These are phyloP conservation scores for Monosporascus cannonballus DNA, from an alignment of 2,329 filamentous ascomycete genomes.

Conservation along the genomic window DNA sequence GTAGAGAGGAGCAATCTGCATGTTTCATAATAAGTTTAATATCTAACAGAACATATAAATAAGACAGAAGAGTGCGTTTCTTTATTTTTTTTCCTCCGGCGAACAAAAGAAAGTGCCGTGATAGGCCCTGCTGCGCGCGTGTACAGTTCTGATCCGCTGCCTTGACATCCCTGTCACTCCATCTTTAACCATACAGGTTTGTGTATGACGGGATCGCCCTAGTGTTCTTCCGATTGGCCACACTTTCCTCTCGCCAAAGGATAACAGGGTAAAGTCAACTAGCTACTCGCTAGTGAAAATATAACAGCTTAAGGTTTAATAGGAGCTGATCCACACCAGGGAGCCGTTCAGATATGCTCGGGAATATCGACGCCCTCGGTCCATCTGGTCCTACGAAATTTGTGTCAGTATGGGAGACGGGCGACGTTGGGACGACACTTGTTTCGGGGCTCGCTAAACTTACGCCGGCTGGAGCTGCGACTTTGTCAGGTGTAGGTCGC, in stretches of 20 bases:
- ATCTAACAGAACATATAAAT: no score
- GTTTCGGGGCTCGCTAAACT: slow-evolving; percentile 2
- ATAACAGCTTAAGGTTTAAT: not conserved
- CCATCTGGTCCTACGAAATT: not conserved
- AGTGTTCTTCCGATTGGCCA: not conserved
- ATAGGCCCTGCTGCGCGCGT: no score
- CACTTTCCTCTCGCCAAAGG: not conserved
- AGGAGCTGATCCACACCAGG: not conserved
- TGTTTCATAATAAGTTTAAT: no score
- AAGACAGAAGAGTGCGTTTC: no score
- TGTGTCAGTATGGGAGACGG: not conserved
- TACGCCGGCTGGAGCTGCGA: slow-evolving; percentile 24
- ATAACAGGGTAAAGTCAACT: not conserved
- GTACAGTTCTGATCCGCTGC: no score
- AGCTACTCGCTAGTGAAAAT: not conserved
- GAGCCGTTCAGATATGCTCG: not conserved
- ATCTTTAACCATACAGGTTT: no score
- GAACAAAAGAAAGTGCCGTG: no score
- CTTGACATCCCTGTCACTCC: no score
- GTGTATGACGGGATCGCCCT: no score
- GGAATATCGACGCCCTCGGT: not conserved
- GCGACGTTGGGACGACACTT: no score
- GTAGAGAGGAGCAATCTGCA: no score
- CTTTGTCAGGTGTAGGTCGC: slow-evolving; percentile 25
- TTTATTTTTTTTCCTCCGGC: no score